Conservation (phyloP, 768 basidiomycete species). For the Dendrothele bispora region DNA sequence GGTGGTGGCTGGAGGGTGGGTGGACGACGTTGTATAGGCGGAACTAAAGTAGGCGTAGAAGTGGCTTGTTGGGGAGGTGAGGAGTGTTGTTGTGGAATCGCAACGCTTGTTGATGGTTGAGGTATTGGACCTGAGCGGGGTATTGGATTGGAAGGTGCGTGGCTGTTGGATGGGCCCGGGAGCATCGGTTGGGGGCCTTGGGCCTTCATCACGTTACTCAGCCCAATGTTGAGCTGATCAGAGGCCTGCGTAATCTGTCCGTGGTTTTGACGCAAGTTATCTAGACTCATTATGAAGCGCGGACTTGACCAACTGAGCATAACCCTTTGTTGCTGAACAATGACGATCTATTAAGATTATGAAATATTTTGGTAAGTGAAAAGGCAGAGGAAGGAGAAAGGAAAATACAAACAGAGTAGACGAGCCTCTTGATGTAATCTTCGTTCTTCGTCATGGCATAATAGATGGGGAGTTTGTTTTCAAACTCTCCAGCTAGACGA, state of each 20-base stretch:
- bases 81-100: slow-evolving; percentile 16
- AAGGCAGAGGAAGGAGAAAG: slow-evolving; percentile 11
- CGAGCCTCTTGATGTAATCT: slow-evolving; percentile 45
- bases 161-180: neutral
- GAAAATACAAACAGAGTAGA: slow-evolving; percentile 51
- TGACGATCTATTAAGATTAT: slow-evolving; percentile 17
- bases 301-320: slow-evolving; percentile 37
- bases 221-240: slow-evolving; percentile 4
- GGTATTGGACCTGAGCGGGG: neutral
- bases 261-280: slow-evolving; percentile 44
- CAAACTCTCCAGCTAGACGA: slow-evolving; percentile 47
- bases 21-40: slow-evolving; percentile 2
- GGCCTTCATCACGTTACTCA: slow-evolving; percentile 7
- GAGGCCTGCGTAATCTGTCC: slow-evolving; percentile 29
- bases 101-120: slow-evolving; percentile 12
- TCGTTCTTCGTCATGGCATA: slow-evolving; percentile 47
- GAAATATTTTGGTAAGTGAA: too few species aligned
- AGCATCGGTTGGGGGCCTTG: slow-evolving; percentile 1
- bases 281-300: slow-evolving; percentile 39
- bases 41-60: too few species aligned
- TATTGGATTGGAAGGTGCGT: neutral
- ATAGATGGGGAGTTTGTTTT: slow-evolving; percentile 49
- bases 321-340: slow-evolving; percentile 36
- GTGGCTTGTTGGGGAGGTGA: neutral
- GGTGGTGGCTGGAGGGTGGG: slow-evolving; percentile 21